These are phyloP conservation scores for Adansonia digitata DNA, from an alignment of 345 rosid genomes.

Conservation along the genomic window DNA sequence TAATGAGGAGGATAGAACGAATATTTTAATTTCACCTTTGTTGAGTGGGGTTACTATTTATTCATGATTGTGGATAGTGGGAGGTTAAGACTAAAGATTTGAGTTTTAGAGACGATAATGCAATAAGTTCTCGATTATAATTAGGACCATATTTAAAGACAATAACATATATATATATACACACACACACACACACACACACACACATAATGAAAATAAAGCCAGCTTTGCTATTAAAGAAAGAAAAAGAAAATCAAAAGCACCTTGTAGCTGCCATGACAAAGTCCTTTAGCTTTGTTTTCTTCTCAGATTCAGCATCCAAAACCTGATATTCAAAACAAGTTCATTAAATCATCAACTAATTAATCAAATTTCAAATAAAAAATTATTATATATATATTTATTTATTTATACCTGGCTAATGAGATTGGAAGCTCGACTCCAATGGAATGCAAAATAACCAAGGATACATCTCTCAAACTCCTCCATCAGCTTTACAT, in stretches of 20 bases:
- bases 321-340: constrained; percentile 39
- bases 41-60: too few relatives aligned
- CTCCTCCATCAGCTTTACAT: constrained; percentile 61
- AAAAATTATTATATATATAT: neutral
- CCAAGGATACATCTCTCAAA: constrained; percentile 74
- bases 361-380: neutral
- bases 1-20: too few relatives aligned
- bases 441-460: constrained; percentile 89
- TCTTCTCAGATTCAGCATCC: constrained; percentile 46
- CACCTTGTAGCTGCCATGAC: constrained; percentile 94
- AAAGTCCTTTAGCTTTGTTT: constrained; percentile 56
- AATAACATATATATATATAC: too few relatives aligned
- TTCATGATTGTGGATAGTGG: too few relatives aligned
- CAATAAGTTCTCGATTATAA: too few relatives aligned
- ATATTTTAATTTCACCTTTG: too few relatives aligned
- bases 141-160: too few relatives aligned
- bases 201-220: too few relatives aligned
- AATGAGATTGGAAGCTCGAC: constrained; percentile 58
- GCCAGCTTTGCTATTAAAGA: too few relatives aligned
- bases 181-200: too few relatives aligned
- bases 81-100: too few relatives aligned
- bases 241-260: neutral
- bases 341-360: neutral
- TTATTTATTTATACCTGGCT: constrained; percentile 38
- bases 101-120: too few relatives aligned